phyloP scores from a whole-genome alignment of 2,329 filamentous ascomycete genomes.

The Aulographum hederae region DNA sequence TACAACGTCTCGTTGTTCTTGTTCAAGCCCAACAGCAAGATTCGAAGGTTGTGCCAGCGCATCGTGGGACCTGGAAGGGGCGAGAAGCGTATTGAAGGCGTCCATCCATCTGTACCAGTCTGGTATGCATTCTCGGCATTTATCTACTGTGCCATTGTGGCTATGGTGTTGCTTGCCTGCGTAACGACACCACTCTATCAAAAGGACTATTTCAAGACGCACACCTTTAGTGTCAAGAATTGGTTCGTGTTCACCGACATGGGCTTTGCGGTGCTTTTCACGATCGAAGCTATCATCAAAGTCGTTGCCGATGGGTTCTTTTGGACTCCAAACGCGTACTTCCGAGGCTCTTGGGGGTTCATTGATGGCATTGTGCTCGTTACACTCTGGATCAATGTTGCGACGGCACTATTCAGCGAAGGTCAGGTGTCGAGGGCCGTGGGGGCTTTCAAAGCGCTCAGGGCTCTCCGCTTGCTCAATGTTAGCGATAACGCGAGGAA shows the following conservation, averaged over 20 bases:
- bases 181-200: conserved; percentile 91
- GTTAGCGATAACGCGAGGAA: conserved; percentile 90
- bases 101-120: conserved; percentile 69
- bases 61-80: conserved; percentile 86
- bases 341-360: conserved; percentile 89
- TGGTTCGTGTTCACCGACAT: conserved; percentile 96
- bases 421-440: conserved; percentile 77
- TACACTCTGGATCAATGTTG: conserved; percentile 89
- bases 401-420: conserved; percentile 63
- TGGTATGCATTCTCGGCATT: conserved; percentile 93
- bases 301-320: conserved; percentile 88
- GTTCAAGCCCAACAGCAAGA: conserved; percentile 58
- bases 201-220: conserved; percentile 56
- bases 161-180: conserved; percentile 94
- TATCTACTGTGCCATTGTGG: conserved; percentile 83
- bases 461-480: conserved; percentile 79
- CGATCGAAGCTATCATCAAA: conserved; percentile 74
- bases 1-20: conserved; percentile 90
- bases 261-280: conserved; percentile 76
- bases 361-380: conserved; percentile 84
- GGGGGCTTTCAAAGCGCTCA: conserved; percentile 89
- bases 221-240: conserved; percentile 44
- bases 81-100: conserved; percentile 68
- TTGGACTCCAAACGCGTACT: conserved; percentile 94
- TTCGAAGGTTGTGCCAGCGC: conserved; percentile 70